These are phyloP conservation scores for Neurospora sp. DNA, from an alignment of 495 filamentous ascomycete genomes.

Conservation along the genomic window DNA sequence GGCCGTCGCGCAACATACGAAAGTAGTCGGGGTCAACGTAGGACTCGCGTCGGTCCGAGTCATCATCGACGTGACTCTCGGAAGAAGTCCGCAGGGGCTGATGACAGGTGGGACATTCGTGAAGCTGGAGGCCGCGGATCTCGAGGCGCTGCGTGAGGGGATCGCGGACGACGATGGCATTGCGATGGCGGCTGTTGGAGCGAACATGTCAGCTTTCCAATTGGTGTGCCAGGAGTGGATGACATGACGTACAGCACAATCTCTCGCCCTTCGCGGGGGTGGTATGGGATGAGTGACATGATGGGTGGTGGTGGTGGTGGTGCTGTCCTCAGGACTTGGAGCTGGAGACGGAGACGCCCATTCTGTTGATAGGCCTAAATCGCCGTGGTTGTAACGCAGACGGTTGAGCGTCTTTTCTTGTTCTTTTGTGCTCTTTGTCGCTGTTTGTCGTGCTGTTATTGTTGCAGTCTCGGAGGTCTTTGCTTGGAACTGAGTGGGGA, in stretches of 20 bases:
- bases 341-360: constrained; percentile 1
- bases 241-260: constrained; percentile 49
- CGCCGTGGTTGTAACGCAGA: not conserved
- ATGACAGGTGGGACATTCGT: constrained; percentile 82
- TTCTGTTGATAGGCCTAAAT: constrained; percentile 3
- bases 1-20: constrained; percentile 65
- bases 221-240: not conserved
- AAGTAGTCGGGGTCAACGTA: constrained; percentile 91
- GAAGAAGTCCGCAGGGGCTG: constrained; percentile 54
- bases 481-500: not conserved
- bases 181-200: constrained; percentile 68
- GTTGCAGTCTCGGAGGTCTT: not conserved
- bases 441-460: not conserved
- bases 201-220: not conserved
- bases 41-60: constrained; percentile 39
- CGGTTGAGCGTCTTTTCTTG: not conserved
- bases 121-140: constrained; percentile 53
- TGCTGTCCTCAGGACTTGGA: not conserved
- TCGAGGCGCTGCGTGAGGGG: constrained; percentile 74
- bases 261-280: constrained; percentile 48
- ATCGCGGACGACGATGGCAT: constrained; percentile 86
- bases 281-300: constrained; percentile 59
- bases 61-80: constrained; percentile 35
- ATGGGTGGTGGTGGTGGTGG: not conserved
- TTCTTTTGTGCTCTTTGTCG: not conserved